phyloP scores from a whole-genome alignment of 495 filamentous ascomycete species.

The Amniculicola lignicola region DNA sequence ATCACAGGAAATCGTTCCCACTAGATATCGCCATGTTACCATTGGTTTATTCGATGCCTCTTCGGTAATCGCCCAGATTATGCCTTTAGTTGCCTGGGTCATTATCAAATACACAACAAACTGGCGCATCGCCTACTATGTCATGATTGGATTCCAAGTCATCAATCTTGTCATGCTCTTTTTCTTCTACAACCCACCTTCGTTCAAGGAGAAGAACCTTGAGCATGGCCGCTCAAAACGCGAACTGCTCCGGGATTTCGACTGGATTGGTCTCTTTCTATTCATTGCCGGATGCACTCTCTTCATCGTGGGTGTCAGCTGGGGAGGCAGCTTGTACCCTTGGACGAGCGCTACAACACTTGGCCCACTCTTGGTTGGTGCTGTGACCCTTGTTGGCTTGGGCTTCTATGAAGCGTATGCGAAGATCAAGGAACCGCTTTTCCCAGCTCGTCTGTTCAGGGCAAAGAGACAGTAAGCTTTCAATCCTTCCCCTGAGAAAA shows the following conservation, averaged over 20 bases:
- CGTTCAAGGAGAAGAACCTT: constrained; percentile 25
- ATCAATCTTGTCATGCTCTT: constrained; percentile 21
- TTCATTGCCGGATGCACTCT: constrained; percentile 26
- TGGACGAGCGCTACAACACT: constrained; percentile 25
- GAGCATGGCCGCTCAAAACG: constrained; percentile 15
- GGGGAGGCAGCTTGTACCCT: constrained; percentile 25
- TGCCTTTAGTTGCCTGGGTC: constrained; percentile 30
- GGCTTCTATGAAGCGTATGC: constrained; percentile 29
- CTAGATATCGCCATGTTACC: constrained; percentile 25
- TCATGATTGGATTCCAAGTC: constrained; percentile 30
- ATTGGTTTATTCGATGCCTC: constrained; percentile 30
- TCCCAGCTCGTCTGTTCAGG: constrained; percentile 29
- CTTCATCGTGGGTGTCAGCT: constrained; percentile 29
- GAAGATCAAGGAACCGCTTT: constrained; percentile 25
- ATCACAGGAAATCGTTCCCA: constrained; percentile 26
- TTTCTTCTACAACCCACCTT: constrained; percentile 32
- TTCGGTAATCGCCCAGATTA: constrained; percentile 29
- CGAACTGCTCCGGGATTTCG: constrained; percentile 21
- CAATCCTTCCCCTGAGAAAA: not conserved
- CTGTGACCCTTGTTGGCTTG: constrained; percentile 22
- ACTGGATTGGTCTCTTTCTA: constrained; percentile 28
- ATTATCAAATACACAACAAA: constrained; percentile 28
- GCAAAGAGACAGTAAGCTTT: constrained; percentile 27
- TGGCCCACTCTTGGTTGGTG: constrained; percentile 19
- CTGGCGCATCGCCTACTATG: constrained; percentile 24